Evolutionary conservation across 2,329 filamentous ascomycete genomes (phyloP).

Genomic region (Ophiostoma sp.): DNA sequence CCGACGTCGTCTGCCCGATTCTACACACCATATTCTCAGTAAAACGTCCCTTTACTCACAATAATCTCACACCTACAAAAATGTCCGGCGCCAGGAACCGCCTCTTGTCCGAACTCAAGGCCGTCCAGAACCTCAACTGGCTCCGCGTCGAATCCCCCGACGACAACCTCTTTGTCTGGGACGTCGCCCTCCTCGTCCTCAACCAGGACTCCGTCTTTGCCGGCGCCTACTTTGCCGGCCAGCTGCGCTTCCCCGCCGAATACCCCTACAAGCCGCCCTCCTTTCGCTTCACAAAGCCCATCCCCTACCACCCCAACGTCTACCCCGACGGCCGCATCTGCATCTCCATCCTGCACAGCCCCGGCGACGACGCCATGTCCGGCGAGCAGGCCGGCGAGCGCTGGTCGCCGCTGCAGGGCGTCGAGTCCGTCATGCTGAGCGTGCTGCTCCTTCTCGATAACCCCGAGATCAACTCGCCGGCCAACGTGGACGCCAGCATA

Average conservation of each 20-base stretch:
- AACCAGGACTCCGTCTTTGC: slow-evolving; percentile 90
- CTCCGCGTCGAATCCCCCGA: slow-evolving; percentile 73
- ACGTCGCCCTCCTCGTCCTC: slow-evolving; percentile 81
- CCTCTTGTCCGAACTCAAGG: slow-evolving; percentile 81
- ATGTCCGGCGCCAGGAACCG: slow-evolving; percentile 65
- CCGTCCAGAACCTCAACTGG: slow-evolving; percentile 85
- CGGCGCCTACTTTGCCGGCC: slow-evolving; percentile 82
- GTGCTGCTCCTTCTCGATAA: slow-evolving; percentile 89
- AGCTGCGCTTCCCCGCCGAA: slow-evolving; percentile 80
- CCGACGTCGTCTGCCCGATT: not conserved
- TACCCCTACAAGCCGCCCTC: slow-evolving; percentile 87
- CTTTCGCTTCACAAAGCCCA: slow-evolving; percentile 71
- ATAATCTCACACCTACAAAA: not conserved
- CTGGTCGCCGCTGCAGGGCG: slow-evolving; percentile 90
- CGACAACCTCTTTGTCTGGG: slow-evolving; percentile 78
- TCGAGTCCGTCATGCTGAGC: slow-evolving; percentile 89
- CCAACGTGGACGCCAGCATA: slow-evolving; percentile 89
- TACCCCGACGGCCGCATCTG: slow-evolving; percentile 87
- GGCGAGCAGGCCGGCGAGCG: slow-evolving; percentile 85
- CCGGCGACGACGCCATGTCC: slow-evolving; percentile 87
- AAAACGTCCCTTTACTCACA: not conserved
- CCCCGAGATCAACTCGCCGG: slow-evolving; percentile 86
- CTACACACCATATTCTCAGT: no score
- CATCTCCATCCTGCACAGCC: slow-evolving; percentile 91
- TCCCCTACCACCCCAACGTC: slow-evolving; percentile 86